Conservation (phyloP, 129 eudicot genomes). For the Deinandra increscens region DNA sequence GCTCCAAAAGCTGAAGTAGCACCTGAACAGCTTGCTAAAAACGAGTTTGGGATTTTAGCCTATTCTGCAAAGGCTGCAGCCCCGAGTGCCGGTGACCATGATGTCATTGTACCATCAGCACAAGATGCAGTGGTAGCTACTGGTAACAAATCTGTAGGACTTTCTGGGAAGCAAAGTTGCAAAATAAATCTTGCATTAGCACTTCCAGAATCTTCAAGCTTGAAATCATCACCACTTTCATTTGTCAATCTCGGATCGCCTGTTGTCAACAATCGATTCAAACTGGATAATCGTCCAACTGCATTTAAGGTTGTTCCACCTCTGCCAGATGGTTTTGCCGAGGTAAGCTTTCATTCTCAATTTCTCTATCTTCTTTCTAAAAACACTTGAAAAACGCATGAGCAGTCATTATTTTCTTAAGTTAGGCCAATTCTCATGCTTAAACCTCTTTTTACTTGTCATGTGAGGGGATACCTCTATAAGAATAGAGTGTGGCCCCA, state of each 20-base stretch:
- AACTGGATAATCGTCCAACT: constrained; percentile 81
- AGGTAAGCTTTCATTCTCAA: constrained; percentile 43
- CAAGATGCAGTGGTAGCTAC: constrained; percentile 34
- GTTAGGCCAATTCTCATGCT: neutral
- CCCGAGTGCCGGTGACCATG: constrained; percentile 31
- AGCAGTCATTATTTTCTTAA: neutral
- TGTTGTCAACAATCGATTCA: constrained; percentile 52
- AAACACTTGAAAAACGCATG: constrained; percentile 12
- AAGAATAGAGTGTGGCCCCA: neutral
- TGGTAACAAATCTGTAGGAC: constrained; percentile 34
- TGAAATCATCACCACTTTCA: constrained; percentile 52
- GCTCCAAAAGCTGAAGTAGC: constrained; percentile 56
- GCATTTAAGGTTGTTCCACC: constrained; percentile 58
- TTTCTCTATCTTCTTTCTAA: constrained; percentile 19
- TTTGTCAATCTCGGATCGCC: constrained; percentile 45
- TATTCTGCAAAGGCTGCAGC: constrained; percentile 43
- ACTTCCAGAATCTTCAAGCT: constrained; percentile 38
- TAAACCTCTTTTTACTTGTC: no score
- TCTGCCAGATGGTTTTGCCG: constrained; percentile 63
- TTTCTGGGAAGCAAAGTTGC: constrained; percentile 29
- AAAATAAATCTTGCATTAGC: constrained; percentile 31
- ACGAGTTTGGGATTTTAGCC: constrained; percentile 38
- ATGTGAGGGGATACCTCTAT: no score
- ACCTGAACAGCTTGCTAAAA: constrained; percentile 51
- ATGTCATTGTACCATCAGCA: constrained; percentile 34